Base-by-base conservation (phyloP, 352 stramenopile species). In the Phytophthora podocarpi region DNA sequence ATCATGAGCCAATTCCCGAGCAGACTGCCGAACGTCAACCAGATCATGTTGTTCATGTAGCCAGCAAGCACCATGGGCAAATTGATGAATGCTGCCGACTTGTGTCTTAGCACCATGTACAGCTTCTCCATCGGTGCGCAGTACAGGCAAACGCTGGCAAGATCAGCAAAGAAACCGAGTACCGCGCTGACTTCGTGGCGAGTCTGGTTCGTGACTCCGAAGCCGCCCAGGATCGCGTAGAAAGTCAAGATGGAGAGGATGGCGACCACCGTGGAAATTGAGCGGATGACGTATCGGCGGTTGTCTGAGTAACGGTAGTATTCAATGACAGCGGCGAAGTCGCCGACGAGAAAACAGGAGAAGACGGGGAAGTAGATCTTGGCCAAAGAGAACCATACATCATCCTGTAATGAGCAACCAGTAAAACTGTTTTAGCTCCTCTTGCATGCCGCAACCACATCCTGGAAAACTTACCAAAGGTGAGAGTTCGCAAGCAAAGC, bases 41-140 rank as follows among this genome's bases (percentile, higher is more conserved):
- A 88, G 15, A 79, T 64, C n/a, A 60, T 49, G 54, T 85, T 88
- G 59, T 85, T 83, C 30, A 62, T 24, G 7, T 72, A 56, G 2
- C 70, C 79, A 0, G 71, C 72, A 1, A 74, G 21, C 13, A 81
- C 64, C 74, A 86, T 83, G 0, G 64, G 47, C 12, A 85, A 47
- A 18, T 73, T 75, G 50, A 86, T 78, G 11, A 73, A 88, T n/a
- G 51, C 74, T n/a, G 66, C 67, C 10, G 72, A 80, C 35, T 76
- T 80, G 64, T 68, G 64, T 11, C 45, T 65, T 16, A 86, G 26
- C 24, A 83, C 76, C 23, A 71, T 59, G 30, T 57, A 58, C 41
- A 86, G 68, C 12, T 68, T 77, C 53, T 71, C 69, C 49, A 84
- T 76, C 1, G 78, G 76, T 0, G 75, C 76, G 28, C 60, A 65